phyloP scores from a whole-genome alignment of 2,329 filamentous ascomycete species.

The Aspergillus costaricaensis region DNA sequence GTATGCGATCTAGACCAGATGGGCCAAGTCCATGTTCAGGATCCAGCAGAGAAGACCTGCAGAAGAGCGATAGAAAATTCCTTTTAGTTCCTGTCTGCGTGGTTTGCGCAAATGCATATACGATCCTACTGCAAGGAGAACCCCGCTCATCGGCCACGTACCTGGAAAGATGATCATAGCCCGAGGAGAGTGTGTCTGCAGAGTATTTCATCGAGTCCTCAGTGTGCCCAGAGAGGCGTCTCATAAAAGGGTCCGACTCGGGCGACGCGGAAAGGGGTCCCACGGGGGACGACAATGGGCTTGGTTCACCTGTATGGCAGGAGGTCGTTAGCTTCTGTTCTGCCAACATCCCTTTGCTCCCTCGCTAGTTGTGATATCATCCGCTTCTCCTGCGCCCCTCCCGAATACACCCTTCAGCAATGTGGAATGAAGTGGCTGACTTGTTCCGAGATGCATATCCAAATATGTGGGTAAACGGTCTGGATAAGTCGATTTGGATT shows the following conservation, averaged over 20 bases:
- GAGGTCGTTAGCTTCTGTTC: constrained; percentile 16
- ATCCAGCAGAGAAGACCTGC: constrained; percentile 79
- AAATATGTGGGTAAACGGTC: constrained; percentile 11
- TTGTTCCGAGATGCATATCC: constrained; percentile 11
- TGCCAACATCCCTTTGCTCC: background rate
- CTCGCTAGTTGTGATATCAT: constrained; percentile 3
- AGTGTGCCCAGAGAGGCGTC: constrained; percentile 52
- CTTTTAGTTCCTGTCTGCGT: constrained; percentile 16
- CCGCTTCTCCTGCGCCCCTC: constrained; percentile 4
- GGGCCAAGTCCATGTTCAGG: constrained; percentile 84
- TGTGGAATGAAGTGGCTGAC: constrained; percentile 15
- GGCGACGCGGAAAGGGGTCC: constrained; percentile 40
- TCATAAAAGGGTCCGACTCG: constrained; percentile 40
- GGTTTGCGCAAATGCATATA: constrained; percentile 4
- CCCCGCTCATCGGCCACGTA: constrained; percentile 47
- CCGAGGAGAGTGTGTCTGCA: constrained; percentile 69
- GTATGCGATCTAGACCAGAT: constrained; percentile 88
- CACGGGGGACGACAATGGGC: constrained; percentile 43
- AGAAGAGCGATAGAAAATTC: constrained; percentile 16
- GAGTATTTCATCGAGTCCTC: constrained; percentile 71
- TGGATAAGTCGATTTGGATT: background rate
- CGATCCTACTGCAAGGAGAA: constrained; percentile 20
- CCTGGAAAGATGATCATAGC: constrained; percentile 74
- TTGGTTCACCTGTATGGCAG: constrained; percentile 37
- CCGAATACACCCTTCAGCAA: constrained; percentile 3